Evolutionary conservation across 192 early-diverging fungal species (phyloP).

Genomic region (Coemansia sp.): DNA sequence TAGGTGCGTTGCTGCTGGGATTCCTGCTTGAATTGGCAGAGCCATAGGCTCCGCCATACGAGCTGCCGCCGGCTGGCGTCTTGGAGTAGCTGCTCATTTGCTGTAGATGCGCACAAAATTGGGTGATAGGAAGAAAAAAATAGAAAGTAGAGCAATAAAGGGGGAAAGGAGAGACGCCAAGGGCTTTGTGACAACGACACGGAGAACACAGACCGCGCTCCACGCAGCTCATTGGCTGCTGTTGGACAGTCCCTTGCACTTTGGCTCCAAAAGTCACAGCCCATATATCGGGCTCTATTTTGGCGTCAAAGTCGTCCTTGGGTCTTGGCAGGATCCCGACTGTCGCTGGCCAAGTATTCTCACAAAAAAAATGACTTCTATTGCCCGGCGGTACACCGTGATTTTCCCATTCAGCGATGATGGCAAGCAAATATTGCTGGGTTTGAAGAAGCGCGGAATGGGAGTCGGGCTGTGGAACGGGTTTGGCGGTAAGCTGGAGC

Average conservation of each 20-base stretch:
- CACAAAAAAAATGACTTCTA: too few relatives aligned
- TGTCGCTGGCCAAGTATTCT: too few relatives aligned
- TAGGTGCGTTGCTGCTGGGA: slow-evolving; percentile 7
- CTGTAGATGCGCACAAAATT: slow-evolving; percentile 2
- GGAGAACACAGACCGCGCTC: too few relatives aligned
- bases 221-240: too few relatives aligned
- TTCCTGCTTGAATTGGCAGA: background rate
- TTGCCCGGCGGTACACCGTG: slow-evolving; percentile 19
- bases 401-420: slow-evolving; percentile 24
- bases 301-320: too few relatives aligned
- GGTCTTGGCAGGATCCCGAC: too few relatives aligned
- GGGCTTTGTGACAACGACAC: too few relatives aligned
- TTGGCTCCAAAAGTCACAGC: too few relatives aligned
- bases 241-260: too few relatives aligned
- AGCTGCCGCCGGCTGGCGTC: slow-evolving; percentile 2
- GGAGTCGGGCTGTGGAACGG: slow-evolving; percentile 72
- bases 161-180: background rate
- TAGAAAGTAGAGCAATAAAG: background rate
- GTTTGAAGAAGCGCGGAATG: slow-evolving; percentile 81
- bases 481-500: slow-evolving; percentile 79
- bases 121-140: background rate
- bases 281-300: too few relatives aligned
- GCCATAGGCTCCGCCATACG: slow-evolving; percentile 5
- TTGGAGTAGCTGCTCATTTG: slow-evolving; percentile 49
- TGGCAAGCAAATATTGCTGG: slow-evolving; percentile 61